These are phyloP conservation scores for Guyanaporus albipodus DNA, from an alignment of 768 basidiomycete species.

Conservation along the genomic window DNA sequence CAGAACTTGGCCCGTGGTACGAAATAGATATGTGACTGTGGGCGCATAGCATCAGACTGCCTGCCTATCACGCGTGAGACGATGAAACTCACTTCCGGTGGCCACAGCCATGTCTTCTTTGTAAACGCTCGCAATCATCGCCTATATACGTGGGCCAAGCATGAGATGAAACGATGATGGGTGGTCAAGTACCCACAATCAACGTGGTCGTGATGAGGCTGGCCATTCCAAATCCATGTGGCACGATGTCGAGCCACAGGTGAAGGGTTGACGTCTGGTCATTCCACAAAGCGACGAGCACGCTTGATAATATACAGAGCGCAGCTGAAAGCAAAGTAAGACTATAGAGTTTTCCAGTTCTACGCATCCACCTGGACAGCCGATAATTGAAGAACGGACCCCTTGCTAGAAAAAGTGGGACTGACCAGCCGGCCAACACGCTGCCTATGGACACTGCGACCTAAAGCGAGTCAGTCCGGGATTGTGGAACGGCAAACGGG, in stretches of 20 bases:
- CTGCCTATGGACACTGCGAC: constrained; percentile 81
- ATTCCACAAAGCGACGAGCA: constrained; percentile 64
- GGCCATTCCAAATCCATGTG: constrained; percentile 82
- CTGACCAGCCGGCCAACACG: constrained; percentile 81
- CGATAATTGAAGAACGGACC: constrained; percentile 6
- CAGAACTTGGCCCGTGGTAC: constrained; percentile 92
- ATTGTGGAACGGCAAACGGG: constrained; percentile 1
- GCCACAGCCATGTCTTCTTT: constrained; percentile 84
- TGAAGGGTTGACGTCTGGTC: constrained; percentile 55
- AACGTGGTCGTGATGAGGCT: constrained; percentile 82
- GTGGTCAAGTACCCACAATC: constrained; percentile 52
- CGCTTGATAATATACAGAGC: constrained; percentile 55
- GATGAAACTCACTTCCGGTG: constrained; percentile 70
- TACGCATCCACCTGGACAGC: constrained; percentile 68
- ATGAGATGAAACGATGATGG: constrained; percentile 4
- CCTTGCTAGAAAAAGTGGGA: constrained; percentile 11
- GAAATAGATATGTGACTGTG: constrained; percentile 87
- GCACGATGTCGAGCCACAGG: constrained; percentile 75
- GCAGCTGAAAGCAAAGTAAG: constrained; percentile 66
- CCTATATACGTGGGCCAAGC: constrained; percentile 45
- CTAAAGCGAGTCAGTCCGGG: constrained; percentile 36
- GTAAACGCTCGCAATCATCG: constrained; percentile 79
- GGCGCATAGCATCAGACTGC: constrained; percentile 5
- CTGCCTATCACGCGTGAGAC: constrained; percentile 6
- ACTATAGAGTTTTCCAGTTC: constrained; percentile 79